Evolutionary conservation across 768 basidiomycete genomes (phyloP), one percentile per base, ranked within the genome.

Genomic region (Pulveroboletus frians): DNA sequence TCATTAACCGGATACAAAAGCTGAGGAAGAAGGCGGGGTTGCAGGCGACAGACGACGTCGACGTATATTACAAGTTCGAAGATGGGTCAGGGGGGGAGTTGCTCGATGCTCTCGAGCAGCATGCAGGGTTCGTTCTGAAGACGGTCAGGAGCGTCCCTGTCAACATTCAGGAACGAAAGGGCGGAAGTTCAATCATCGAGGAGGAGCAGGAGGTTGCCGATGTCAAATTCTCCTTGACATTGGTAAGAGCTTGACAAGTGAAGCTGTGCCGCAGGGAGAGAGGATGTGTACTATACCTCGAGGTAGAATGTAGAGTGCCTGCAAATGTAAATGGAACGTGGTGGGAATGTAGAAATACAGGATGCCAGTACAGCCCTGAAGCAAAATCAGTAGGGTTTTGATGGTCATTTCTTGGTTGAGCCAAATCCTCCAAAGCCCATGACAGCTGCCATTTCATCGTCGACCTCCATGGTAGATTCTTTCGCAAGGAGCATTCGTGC

Each of bases 401-500:
- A n/a, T 23, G 35, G 30, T 78, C 66, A 91, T 67, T 85, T 89
- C 71, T 92, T 92, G n/a, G 81, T 79, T 23, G 86, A 73, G 35
- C 90, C 91, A 62, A 96, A 96, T 1, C 91, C 90, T 39, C 81
- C 84, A 65, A 96, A 96, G 30, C 93, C 93, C 92, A 95, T 94
- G 72, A 90, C 76, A 26, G 73, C 71, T 49, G 84, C 74, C 82
- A 94, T 86, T 53, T 87, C 84, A 50, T 76, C 66, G 47, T 83
- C 81, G 47, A 69, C 71, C 46, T 76, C 75, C 58, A 70, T 69
- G 11, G 67, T 60, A 0, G 71, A 63, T 34, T 75, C 78, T 55
- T 80, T 76, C 34, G 78, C 77, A 41, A 88, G 71, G 55, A 85
- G 83, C 23, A 84, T 69, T 39, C 84, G 83, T 20, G 81, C 73